A percentile compares a stretch with the other conserved stretches of the same genome.
phyloP scores from a whole-genome alignment of 2,329 filamentous ascomycete genomes.

The Trichoderma cornu-damae region DNA sequence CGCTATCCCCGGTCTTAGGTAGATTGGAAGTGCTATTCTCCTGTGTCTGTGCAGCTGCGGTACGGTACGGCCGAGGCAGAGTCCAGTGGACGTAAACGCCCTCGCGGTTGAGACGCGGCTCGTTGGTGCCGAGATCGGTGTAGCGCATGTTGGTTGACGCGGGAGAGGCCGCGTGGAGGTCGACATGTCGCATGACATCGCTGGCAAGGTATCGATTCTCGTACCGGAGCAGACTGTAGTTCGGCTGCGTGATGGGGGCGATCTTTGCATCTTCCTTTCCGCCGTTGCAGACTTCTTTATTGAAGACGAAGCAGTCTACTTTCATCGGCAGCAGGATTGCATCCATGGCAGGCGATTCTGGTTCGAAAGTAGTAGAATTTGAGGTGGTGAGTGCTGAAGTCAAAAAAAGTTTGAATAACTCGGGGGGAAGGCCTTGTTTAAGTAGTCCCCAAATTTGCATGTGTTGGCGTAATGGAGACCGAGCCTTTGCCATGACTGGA shows the following conservation, averaged over 20 bases:
- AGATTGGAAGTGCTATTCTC: too few species aligned
- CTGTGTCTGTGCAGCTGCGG: too few species aligned
- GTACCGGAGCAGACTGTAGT: slow-evolving; percentile 42
- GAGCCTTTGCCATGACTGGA: too few species aligned
- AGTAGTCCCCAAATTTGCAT: too few species aligned
- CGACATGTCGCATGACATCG: slow-evolving; percentile 35
- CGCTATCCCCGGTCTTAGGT: too few species aligned
- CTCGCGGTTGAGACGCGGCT: slow-evolving; percentile 24
- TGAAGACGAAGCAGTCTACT: slow-evolving; percentile 31
- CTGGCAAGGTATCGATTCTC: slow-evolving; percentile 27
- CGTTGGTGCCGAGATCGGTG: slow-evolving; percentile 31
- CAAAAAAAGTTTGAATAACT: too few species aligned
- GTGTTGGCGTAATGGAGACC: too few species aligned
- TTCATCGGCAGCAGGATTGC: too few species aligned
- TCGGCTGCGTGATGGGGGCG: slow-evolving; percentile 41
- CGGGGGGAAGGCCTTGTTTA: too few species aligned
- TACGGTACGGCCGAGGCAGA: slow-evolving; percentile 35
- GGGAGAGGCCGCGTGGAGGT: slow-evolving; percentile 35
- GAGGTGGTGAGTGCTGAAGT: too few species aligned
- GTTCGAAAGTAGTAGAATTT: too few species aligned
- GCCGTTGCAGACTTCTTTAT: slow-evolving; percentile 26
- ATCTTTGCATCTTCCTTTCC: slow-evolving; percentile 29
- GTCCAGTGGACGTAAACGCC: slow-evolving; percentile 42
- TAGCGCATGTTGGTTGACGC: slow-evolving; percentile 32
- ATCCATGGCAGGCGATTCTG: too few species aligned